phyloP scores from a whole-genome alignment of 805 yeast genomes.

The Grigorovia transvaalensis region DNA sequence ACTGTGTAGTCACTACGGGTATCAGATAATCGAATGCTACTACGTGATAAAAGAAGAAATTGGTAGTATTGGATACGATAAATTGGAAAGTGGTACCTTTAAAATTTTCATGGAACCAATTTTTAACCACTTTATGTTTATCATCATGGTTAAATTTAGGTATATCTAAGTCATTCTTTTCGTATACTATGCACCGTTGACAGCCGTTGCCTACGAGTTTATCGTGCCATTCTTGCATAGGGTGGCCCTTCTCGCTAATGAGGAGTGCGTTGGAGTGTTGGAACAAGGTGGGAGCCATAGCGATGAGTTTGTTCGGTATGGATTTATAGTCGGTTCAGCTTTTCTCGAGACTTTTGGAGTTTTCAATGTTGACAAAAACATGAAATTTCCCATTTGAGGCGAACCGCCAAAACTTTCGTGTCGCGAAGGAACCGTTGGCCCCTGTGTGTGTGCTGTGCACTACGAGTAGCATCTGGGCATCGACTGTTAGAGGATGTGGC shows the following conservation, averaged over 20 bases:
- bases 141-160: background rate
- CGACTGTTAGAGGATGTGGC: too few species aligned
- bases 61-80: constrained; percentile 14
- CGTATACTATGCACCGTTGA: background rate
- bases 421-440: too few species aligned
- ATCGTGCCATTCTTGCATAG: background rate
- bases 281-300: constrained; percentile 4
- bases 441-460: too few species aligned
- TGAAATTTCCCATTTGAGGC: too few species aligned
- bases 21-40: constrained; percentile 23
- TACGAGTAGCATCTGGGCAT: too few species aligned
- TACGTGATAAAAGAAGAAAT: constrained; percentile 21
- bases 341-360: too few species aligned
- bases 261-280: constrained; percentile 14
- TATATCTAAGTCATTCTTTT: background rate
- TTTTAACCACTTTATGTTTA: background rate
- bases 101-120: constrained; percentile 11
- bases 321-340: too few species aligned
- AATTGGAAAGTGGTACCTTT: constrained; percentile 14
- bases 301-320: too few species aligned
- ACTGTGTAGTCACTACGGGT: constrained; percentile 22
- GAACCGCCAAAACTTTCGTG: too few species aligned
- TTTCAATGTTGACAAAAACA: too few species aligned
- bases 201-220: background rate
- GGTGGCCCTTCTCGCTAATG: constrained; percentile 8